These are phyloP conservation scores for Ilyonectria destructans DNA, from an alignment of 2,329 filamentous ascomycete genomes.

Conservation along the genomic window DNA sequence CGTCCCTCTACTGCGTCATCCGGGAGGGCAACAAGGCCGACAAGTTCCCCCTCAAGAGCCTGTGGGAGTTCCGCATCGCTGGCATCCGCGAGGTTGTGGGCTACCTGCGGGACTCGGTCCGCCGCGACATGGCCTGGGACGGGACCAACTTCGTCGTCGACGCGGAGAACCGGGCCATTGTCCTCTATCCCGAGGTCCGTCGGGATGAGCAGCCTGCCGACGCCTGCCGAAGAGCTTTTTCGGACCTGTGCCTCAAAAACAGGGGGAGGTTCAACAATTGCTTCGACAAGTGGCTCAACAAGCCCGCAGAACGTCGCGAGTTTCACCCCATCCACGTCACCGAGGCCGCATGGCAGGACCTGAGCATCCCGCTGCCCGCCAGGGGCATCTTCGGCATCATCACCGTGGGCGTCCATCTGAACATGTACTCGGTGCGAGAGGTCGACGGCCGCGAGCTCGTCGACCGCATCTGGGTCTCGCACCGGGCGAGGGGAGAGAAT, in stretches of 20 bases:
- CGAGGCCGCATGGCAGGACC: slow-evolving; percentile 35
- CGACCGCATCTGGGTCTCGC: slow-evolving; percentile 55
- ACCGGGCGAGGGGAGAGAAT: slow-evolving; percentile 46
- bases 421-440: slow-evolving; percentile 52
- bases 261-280: slow-evolving; percentile 45
- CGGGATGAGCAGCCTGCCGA: slow-evolving; percentile 27
- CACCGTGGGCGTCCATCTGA: slow-evolving; percentile 58
- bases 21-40: slow-evolving; percentile 43
- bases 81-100: slow-evolving; percentile 43
- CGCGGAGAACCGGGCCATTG: slow-evolving; percentile 33
- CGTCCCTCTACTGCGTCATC: slow-evolving; percentile 39
- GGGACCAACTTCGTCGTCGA: slow-evolving; percentile 29
- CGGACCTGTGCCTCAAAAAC: slow-evolving; percentile 49
- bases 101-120: slow-evolving; percentile 35
- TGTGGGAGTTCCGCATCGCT: slow-evolving; percentile 40
- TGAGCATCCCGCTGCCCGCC: slow-evolving; percentile 53
- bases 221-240: slow-evolving; percentile 40
- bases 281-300: slow-evolving; percentile 48
- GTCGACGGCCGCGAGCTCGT: slow-evolving; percentile 42
- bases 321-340: slow-evolving; percentile 52
- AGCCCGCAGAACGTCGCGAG: slow-evolving; percentile 37
- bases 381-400: slow-evolving; percentile 56
- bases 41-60: slow-evolving; percentile 4
- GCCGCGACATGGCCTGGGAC: slow-evolving; percentile 38
- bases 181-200: slow-evolving; percentile 44